phyloP scores from a whole-genome alignment of 495 filamentous ascomycete genomes.

The Clohesyomyces aquaticus region DNA sequence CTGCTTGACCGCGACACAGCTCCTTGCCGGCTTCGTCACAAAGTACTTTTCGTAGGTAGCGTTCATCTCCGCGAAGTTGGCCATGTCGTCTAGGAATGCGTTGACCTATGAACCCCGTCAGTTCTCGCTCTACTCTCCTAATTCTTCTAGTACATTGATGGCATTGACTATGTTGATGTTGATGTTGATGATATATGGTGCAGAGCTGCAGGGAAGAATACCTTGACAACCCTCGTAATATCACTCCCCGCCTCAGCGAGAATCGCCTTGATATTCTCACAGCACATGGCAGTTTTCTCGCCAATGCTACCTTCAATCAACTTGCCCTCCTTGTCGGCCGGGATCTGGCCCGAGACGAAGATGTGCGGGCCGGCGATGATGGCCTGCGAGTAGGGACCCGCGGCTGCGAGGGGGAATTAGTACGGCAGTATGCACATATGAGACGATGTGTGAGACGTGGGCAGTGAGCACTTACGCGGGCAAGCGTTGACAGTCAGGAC shows the following conservation, averaged over 20 bases:
- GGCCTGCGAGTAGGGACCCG: slow-evolving; percentile 76
- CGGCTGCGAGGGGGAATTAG: slow-evolving; percentile 47
- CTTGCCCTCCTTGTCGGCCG: slow-evolving; percentile 73
- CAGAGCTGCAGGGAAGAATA: slow-evolving; percentile 40
- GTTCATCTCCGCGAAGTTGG: slow-evolving; percentile 85
- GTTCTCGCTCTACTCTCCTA: neutral
- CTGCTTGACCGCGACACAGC: slow-evolving; percentile 88
- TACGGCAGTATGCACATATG: no score
- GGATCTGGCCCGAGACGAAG: slow-evolving; percentile 94
- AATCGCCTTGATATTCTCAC: slow-evolving; percentile 76
- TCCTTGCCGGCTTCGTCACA: slow-evolving; percentile 83
- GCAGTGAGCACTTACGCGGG: slow-evolving; percentile 33
- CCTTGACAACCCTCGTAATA: slow-evolving; percentile 77
- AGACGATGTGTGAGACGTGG: neutral
- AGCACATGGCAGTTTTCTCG: slow-evolving; percentile 74
- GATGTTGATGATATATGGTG: no score
- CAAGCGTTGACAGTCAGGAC: slow-evolving; percentile 42
- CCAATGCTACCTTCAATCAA: slow-evolving; percentile 76
- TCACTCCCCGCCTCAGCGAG: slow-evolving; percentile 76
- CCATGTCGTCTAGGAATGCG: slow-evolving; percentile 85
- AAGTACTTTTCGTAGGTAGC: slow-evolving; percentile 86
- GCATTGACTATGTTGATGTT: no score
- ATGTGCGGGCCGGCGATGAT: slow-evolving; percentile 80
- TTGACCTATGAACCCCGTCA: slow-evolving; percentile 42
- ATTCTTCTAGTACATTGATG: no score